Conservation (phyloP, 169 alveolate species). For the Cryptosporidium felis region DNA sequence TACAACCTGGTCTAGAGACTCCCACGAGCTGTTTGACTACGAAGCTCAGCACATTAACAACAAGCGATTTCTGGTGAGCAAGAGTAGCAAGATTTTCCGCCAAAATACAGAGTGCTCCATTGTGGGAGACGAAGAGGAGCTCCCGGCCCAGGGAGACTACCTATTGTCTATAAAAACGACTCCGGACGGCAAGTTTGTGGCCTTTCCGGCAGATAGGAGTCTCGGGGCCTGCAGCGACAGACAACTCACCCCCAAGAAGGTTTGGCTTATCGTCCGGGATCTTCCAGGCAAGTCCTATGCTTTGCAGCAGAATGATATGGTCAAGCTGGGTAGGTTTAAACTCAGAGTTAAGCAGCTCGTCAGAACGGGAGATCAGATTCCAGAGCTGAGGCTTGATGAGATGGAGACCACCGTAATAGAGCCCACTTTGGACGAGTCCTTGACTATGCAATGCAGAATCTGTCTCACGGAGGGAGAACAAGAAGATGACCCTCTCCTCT, state of each 20-base stretch:
- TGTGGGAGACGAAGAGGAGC: conserved; percentile 60
- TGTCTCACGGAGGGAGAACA: conserved; percentile 90
- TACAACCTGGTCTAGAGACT: conserved; percentile 93
- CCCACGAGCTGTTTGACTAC: conserved; percentile 94
- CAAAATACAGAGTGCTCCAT: conserved; percentile 62
- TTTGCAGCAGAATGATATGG: conserved; percentile 89
- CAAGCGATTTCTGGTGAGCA: conserved; percentile 74
- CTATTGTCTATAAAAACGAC: conserved; percentile 52
- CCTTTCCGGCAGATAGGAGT: conserved; percentile 70
- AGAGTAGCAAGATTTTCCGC: conserved; percentile 47
- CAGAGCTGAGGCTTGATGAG: conserved; percentile 55
- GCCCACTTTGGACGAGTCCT: conserved; percentile 51
- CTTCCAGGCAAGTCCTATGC: conserved; percentile 83
- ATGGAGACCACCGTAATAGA: conserved; percentile 52
- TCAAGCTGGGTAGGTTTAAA: conserved; percentile 92
- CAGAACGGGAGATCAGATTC: conserved; percentile 55
- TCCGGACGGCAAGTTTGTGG: conserved; percentile 61
- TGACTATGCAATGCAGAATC: conserved; percentile 88
- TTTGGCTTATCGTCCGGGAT: conserved; percentile 90
- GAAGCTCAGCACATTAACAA: conserved; percentile 88
- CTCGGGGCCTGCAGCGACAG: conserved; percentile 30
- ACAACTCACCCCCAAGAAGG: conserved; percentile 82
- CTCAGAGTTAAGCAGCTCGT: conserved; percentile 88
- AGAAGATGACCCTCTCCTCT: conserved; percentile 84
- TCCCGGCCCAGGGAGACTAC: conserved; percentile 63